phyloP scores from a whole-genome alignment of 192 early-diverging fungal species.

The Thamnidium elegans region DNA sequence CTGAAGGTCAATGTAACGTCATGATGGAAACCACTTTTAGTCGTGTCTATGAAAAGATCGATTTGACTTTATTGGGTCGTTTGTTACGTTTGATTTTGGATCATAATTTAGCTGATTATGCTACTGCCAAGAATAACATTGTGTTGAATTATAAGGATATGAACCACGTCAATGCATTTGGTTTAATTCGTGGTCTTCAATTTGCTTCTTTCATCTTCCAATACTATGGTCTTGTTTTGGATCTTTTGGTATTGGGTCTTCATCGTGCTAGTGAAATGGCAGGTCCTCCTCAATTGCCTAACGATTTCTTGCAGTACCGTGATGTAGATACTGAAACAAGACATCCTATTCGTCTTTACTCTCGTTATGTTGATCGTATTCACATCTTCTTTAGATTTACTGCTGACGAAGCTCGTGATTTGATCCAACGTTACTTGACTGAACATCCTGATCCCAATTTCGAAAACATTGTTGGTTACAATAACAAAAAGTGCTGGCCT shows the following conservation, averaged over 20 bases:
- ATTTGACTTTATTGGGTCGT: constrained; percentile 92
- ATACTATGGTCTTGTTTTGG: constrained; percentile 97
- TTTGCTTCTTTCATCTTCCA: constrained; percentile 98
- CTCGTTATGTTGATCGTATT: constrained; percentile 90
- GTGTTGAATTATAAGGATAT: constrained; percentile 98
- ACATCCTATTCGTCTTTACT: constrained; percentile 96
- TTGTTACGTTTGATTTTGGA: constrained; percentile 94
- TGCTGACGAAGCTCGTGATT: constrained; percentile 88
- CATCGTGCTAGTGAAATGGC: constrained; percentile 96
- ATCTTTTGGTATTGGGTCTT: constrained; percentile 90
- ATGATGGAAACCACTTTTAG: constrained; percentile 94
- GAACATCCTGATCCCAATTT: constrained; percentile 99
- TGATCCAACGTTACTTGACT: constrained; percentile 95
- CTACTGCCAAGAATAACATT: constrained; percentile 99
- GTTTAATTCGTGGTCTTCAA: constrained; percentile 95
- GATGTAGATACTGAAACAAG: constrained; percentile 89
- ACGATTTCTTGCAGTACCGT: constrained; percentile 96
- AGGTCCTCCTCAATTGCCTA: constrained; percentile 86
- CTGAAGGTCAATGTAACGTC: constrained; percentile 88
- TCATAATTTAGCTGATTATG: constrained; percentile 99
- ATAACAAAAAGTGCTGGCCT: constrained; percentile 98
- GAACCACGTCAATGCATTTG: constrained; percentile 98
- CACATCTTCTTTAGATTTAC: constrained; percentile 94
- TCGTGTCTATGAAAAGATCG: constrained; percentile 95
- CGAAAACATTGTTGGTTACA: constrained; percentile 98